Conservation (phyloP, 768 basidiomycete genomes). For the Trametes coccinea region DNA sequence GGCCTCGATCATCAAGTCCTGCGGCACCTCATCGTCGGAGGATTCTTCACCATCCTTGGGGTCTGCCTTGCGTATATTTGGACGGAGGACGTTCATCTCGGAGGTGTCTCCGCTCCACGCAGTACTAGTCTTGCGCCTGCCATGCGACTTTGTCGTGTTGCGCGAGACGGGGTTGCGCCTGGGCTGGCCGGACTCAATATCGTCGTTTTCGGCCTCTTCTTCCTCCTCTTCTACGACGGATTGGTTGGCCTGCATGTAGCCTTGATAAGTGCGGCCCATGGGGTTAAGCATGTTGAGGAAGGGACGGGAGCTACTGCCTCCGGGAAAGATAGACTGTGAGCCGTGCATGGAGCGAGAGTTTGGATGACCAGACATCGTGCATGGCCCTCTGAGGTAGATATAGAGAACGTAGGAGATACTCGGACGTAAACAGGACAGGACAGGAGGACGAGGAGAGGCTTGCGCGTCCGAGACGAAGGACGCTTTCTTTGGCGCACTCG, state of each 20-base stretch:
- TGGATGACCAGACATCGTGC: conserved; percentile 20
- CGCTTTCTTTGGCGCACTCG: neutral
- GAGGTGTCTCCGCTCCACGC: conserved; percentile 59
- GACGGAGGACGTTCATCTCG: conserved; percentile 59
- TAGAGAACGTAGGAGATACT: neutral
- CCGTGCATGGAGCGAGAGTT: conserved; percentile 31
- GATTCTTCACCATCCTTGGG: conserved; percentile 57
- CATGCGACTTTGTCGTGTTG: conserved; percentile 36
- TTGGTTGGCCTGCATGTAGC: conserved; percentile 74
- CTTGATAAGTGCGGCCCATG: conserved; percentile 70
- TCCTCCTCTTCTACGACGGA: conserved; percentile 74
- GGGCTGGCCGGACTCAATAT: conserved; percentile 63
- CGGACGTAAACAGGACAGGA: neutral
- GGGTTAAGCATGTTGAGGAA: conserved; percentile 85
- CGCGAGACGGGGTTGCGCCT: conserved; percentile 39
- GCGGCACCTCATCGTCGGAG: conserved; percentile 83
- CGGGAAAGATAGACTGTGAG: conserved; percentile 38
- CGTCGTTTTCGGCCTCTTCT: conserved; percentile 46
- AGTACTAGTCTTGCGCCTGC: conserved; percentile 47
- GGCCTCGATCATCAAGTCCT: conserved; percentile 84
- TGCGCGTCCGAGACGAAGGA: conserved; percentile 4
- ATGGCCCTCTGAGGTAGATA: neutral
- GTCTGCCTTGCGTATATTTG: conserved; percentile 73
- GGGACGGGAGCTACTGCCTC: conserved; percentile 64
- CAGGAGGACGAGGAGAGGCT: neutral